Conservation (phyloP, 2,329 filamentous ascomycete genomes). For the Geoglossum cookeanum region DNA sequence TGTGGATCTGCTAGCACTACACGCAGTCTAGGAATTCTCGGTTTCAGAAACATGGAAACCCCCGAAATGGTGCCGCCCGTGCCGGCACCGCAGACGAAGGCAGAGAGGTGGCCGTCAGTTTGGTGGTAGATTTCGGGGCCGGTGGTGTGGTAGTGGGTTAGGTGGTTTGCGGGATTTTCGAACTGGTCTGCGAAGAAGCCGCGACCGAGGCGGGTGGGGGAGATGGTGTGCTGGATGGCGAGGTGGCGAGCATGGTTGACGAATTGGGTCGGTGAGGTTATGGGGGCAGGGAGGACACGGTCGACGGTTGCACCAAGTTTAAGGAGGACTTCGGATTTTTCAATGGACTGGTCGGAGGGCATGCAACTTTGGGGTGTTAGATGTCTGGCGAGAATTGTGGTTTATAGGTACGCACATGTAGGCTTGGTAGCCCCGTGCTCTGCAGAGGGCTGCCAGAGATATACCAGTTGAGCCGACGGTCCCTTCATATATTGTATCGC, state of each 20-base stretch:
- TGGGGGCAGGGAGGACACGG: conserved; percentile 74
- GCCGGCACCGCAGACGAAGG: conserved; percentile 83
- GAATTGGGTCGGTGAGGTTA: conserved; percentile 83
- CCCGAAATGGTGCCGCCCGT: conserved; percentile 89
- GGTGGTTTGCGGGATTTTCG: conserved; percentile 76
- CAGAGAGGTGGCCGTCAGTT: conserved; percentile 54
- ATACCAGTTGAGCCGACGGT: conserved; percentile 95
- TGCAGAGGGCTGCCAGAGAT: conserved; percentile 72
- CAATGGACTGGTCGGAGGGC: conserved; percentile 73
- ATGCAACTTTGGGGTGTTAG: conserved; percentile 44
- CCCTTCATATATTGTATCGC: conserved; percentile 93
- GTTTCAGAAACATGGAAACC: conserved; percentile 67
- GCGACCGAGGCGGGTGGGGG: conserved; percentile 38
- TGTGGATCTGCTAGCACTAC: conserved; percentile 85
- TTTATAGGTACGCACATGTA: conserved; percentile 44
- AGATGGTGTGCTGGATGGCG: conserved; percentile 51
- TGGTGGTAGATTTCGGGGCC: conserved; percentile 80
- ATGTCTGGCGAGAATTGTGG: background rate
- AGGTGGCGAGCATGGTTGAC: conserved; percentile 74
- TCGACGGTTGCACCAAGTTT: conserved; percentile 89
- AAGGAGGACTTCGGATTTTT: conserved; percentile 76
- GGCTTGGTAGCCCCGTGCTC: conserved; percentile 74
- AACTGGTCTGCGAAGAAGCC: conserved; percentile 97
- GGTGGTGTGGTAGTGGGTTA: conserved; percentile 62
- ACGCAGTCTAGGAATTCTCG: conserved; percentile 40